Percentiles rank a stretch among this genome's conserved stretches.
Conservation (phyloP, 495 filamentous ascomycete species). For the Pyrenula massariospora region DNA sequence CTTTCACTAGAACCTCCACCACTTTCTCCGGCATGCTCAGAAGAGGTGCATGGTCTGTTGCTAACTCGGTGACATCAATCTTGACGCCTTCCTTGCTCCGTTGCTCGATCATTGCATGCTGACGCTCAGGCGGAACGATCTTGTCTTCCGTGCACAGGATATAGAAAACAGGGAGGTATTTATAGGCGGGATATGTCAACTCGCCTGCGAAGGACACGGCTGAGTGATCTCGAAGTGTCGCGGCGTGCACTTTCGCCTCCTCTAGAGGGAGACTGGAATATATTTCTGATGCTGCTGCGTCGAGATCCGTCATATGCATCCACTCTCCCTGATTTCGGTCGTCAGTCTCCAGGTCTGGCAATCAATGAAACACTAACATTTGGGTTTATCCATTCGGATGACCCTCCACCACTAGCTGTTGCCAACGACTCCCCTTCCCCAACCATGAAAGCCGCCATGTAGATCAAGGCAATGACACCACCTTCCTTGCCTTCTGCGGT, state of each 20-base stretch:
- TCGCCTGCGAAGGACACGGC: not conserved
- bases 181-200: not conserved
- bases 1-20: not conserved
- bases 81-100: not conserved
- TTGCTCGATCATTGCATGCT: not conserved
- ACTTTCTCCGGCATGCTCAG: not conserved
- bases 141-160: not conserved
- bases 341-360: not conserved
- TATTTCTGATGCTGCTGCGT: not conserved
- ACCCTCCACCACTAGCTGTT: not conserved
- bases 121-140: not conserved
- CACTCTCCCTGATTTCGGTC: not conserved
- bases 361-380: not conserved
- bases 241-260: not conserved
- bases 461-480: conserved; percentile 8
- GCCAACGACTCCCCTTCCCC: not conserved
- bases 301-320: not conserved
- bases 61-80: not conserved
- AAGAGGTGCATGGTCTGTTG: not conserved
- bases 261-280: not conserved
- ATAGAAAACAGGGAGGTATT: not conserved
- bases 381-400: not conserved
- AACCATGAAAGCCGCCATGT: conserved; percentile 4
- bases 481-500: conserved; percentile 8
- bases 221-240: not conserved